Evolutionary conservation across 148 eudicot species (phyloP).

Genomic region (Rhododendron vialii): DNA sequence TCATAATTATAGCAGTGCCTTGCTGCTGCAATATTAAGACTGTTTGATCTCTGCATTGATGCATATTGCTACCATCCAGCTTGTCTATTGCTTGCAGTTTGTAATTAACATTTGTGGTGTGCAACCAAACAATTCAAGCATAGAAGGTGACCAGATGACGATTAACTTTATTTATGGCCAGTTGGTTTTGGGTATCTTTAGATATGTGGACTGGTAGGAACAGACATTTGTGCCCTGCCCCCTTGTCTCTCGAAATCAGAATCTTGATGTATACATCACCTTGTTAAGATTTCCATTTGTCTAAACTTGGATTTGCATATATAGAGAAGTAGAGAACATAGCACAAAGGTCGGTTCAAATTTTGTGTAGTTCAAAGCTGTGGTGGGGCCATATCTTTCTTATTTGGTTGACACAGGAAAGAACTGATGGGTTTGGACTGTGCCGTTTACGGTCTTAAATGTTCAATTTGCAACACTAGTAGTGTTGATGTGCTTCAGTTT

Average conservation of each 20-base stretch:
- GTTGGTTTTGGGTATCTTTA: background rate
- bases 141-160: background rate
- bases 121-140: background rate
- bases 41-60: background rate
- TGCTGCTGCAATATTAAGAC: background rate
- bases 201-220: background rate
- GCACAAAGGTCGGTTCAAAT: background rate
- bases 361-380: background rate
- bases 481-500: background rate
- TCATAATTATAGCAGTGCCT: background rate
- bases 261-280: background rate
- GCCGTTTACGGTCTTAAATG: background rate
- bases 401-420: background rate
- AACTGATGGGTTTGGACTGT: background rate
- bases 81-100: background rate
- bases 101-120: background rate
- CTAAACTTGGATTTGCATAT: background rate
- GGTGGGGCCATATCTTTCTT: background rate
- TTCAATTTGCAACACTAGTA: background rate
- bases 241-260: background rate
- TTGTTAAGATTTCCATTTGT: background rate
- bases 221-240: background rate
- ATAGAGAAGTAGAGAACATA: background rate
- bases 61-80: background rate
- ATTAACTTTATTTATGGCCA: background rate